Percentiles rank a stretch among this genome's conserved stretches.
Conservation (phyloP, 225 moss, liverwort and hornwort species). For the Neckera pumila region DNA sequence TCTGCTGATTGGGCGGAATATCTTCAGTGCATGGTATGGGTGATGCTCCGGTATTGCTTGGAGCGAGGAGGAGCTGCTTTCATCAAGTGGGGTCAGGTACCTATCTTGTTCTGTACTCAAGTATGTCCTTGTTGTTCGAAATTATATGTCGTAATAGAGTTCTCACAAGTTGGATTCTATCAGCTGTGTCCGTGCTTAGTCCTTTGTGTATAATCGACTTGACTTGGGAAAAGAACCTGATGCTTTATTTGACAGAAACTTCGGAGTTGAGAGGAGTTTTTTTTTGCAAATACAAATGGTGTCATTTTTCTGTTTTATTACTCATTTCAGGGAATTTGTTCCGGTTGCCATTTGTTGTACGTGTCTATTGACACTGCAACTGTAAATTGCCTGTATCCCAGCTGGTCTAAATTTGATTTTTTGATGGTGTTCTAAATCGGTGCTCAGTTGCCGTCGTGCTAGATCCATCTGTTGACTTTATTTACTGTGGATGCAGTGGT, state of each 20-base stretch:
- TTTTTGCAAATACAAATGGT: neutral
- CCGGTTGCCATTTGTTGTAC: neutral
- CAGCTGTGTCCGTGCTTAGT: neutral
- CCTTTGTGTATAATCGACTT: neutral
- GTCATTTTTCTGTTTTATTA: neutral
- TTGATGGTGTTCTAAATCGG: neutral
- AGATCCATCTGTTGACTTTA: neutral
- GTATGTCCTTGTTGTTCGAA: neutral
- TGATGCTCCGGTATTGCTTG: constrained; percentile 78
- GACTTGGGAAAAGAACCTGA: neutral
- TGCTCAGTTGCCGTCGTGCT: neutral
- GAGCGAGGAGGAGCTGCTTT: constrained; percentile 95
- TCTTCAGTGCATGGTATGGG: constrained; percentile 62
- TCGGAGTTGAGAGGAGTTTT: neutral
- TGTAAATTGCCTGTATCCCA: neutral
- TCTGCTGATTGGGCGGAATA: constrained; percentile 38
- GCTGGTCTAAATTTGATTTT: neutral
- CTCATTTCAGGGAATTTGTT: neutral
- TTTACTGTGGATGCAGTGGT: constrained; percentile 54
- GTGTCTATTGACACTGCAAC: neutral
- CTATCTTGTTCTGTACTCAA: neutral
- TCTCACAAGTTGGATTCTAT: neutral
- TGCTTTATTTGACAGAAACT: neutral
- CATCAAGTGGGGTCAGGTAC: constrained; percentile 98
- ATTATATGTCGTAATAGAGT: neutral